A percentile compares a stretch with the other conserved stretches of the same genome.
Evolutionary conservation across 2,329 filamentous ascomycete genomes (phyloP).

Genomic region (Nigrospora oryzae): DNA sequence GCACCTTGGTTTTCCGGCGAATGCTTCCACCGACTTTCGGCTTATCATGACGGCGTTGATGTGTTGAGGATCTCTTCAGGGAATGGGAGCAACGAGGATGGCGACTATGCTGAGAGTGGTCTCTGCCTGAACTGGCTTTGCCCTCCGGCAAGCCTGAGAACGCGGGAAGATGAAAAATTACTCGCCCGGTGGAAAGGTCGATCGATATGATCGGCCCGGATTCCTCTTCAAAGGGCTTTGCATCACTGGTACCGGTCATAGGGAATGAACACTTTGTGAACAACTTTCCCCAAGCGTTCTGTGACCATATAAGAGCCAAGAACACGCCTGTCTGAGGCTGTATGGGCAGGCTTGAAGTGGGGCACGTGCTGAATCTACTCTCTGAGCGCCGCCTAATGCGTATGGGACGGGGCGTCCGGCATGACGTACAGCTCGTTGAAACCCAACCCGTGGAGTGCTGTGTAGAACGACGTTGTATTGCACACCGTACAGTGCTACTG

Average conservation of each 20-base stretch:
- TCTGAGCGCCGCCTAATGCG: too few species aligned
- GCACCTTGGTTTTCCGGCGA: background rate
- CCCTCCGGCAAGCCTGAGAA: background rate
- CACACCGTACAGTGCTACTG: too few species aligned
- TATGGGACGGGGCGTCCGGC: too few species aligned
- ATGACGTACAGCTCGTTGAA: too few species aligned
- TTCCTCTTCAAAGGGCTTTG: constrained; percentile 16
- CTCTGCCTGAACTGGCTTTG: background rate
- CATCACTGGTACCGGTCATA: constrained; percentile 35
- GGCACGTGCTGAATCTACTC: too few species aligned
- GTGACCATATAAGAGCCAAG: too few species aligned
- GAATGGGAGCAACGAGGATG: background rate
- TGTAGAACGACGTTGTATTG: too few species aligned
- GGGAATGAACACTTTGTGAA: constrained; percentile 29
- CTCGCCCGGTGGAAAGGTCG: constrained; percentile 7
- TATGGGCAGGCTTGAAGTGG: too few species aligned
- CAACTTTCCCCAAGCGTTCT: background rate
- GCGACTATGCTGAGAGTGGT: background rate
- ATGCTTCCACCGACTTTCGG: background rate
- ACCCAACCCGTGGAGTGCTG: too few species aligned
- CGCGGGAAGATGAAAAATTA: constrained; percentile 1
- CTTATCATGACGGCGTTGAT: background rate
- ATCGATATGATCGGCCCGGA: constrained; percentile 14
- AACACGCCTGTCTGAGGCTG: too few species aligned
- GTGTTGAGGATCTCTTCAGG: background rate